Evolutionary conservation across 345 rosid species (phyloP), one percentile per base, ranked within the genome.

Genomic region (Brassica rapa): DNA sequence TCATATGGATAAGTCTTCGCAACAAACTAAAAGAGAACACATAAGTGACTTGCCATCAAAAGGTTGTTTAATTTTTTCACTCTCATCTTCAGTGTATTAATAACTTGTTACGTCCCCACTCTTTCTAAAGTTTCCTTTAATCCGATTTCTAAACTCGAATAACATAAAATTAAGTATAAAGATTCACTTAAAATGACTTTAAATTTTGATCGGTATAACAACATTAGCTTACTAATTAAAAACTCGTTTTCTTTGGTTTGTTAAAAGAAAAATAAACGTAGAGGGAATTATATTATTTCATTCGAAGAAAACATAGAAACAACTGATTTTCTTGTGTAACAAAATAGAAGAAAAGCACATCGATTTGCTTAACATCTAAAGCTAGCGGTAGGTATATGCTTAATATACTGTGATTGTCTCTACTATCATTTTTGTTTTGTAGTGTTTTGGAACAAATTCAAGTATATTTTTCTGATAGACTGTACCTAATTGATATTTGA

Each of bases 1-100:
- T 49, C 69, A 73, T 49, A 73, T 73, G 77, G 82, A 79, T 73
- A 79, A 79, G 77, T 60, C 65, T 79, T 3, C 14, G 33, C 70
- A 73, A 72, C 69, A 60, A 67, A 33, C 82, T 60, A 67, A 67
- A 79, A 67, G 64, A 72, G 55, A 72, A 71, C 11, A 66, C 62
- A 29, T 66, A 57, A 66, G 62, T 72, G 68, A 72, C 73, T 59
- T 66, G 63, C 68, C 32, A 71, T 41, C 68, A 65, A 71, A 71
- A 71, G 76, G 35, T 71, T 1, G 27, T 64, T 55, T 77, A 71
- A 29, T 23, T 75, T 37, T 71, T 37, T 46, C 6, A 55, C 35
- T 37, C 76, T 69, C 29, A 14, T 68, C 59, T 25, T 24, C 21
- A n/a, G 21, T 75, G 19, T 23, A 49, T 49, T 62, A 62, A 23